Evolutionary conservation across 495 filamentous ascomycete species (phyloP), one percentile per base, ranked within the genome.

Genomic region (Tricharina praecox): DNA sequence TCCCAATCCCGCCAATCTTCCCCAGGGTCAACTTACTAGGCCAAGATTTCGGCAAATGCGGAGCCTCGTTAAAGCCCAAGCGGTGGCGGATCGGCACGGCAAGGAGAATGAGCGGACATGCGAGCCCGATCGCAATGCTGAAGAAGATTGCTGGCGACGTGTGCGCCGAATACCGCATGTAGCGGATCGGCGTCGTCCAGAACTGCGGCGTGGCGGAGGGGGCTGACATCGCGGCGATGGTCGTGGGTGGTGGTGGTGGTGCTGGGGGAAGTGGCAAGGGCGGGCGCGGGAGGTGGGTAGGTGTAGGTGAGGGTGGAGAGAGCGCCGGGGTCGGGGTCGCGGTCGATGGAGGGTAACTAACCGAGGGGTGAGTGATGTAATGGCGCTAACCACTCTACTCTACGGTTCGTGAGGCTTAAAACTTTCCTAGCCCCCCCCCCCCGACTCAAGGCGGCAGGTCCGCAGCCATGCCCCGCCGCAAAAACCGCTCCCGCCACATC

Each of bases 81-180:
- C 58, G 63, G 24, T 66, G 68, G 52, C 84, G 68, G 55, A 82
- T 65, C 32, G 83, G 82, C 8, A 87, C 82, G 19, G 66, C 65
- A 28, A 79, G 50, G 24, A 88, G 90, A 11, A 46, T 11, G 11
- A 23, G 11, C 41, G 61, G 59, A 48, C 80, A 88, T 45, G 95
- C 68, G 45, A 61, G 60, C 48, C 81, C 90, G 45, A 96, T 68
- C 48, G 81, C 50, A 48, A 81, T 66, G 49, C 83, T 81, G 68
- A 73, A 95, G 74, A 93, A 92, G 64, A 81, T 76, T 32, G 85
- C 85, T 23, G 92, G 90, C 60, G 78, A 78, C 62, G 86, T 77
- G 64, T 83, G 79, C 2, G 83, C 74, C 7, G 86, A 75, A 80
- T 85, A 97, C 64, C 78, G 80, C 39, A 81, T 58, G 76, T 92